Percentiles rank a stretch among this genome's conserved stretches.
Conservation (phyloP, 768 basidiomycete species). For the Tulasnella sp. region DNA sequence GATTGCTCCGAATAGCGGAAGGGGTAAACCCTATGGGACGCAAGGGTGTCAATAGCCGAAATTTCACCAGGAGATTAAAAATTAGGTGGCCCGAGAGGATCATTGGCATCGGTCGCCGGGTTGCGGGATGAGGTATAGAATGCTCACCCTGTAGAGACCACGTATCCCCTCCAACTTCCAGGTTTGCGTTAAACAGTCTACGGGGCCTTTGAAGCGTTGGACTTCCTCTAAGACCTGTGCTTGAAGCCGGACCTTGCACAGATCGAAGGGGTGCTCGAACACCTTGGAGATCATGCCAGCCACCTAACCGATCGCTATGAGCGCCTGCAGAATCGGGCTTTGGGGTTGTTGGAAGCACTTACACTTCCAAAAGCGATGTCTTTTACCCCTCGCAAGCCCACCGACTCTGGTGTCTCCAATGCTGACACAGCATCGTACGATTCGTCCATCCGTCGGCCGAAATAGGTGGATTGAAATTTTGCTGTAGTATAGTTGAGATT, state of each 20-base stretch:
- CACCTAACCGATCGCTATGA: slow-evolving; percentile 42
- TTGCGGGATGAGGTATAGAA: not conserved
- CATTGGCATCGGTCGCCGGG: too few species aligned
- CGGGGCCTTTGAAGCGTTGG: slow-evolving; percentile 72
- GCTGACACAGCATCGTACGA: slow-evolving; percentile 12
- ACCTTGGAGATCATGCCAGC: slow-evolving; percentile 86
- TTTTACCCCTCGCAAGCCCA: slow-evolving; percentile 35
- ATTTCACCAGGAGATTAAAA: not conserved
- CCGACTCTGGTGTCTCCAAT: slow-evolving; percentile 8
- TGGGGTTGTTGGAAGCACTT: slow-evolving; percentile 33
- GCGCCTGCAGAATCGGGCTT: slow-evolving; percentile 18
- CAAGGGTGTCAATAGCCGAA: not conserved
- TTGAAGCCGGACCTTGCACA: slow-evolving; percentile 92
- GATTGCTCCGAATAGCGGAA: slow-evolving; percentile 88
- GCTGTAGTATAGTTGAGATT: slow-evolving; percentile 3
- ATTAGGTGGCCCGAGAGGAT: not conserved
- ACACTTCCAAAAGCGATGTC: slow-evolving; percentile 60
- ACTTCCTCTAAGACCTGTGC: slow-evolving; percentile 75
- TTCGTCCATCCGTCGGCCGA: slow-evolving; percentile 9
- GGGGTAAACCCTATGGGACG: slow-evolving; percentile 69
- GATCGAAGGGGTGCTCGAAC: slow-evolving; percentile 92
- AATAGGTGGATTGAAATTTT: not conserved
- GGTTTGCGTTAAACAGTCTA: slow-evolving; percentile 82
- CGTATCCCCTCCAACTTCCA: slow-evolving; percentile 74
- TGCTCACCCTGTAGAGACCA: slow-evolving; percentile 80